Percentiles rank a stretch among this genome's conserved stretches.
Conservation (phyloP, 768 basidiomycete species). For the Phlegmacium glaucopus region DNA sequence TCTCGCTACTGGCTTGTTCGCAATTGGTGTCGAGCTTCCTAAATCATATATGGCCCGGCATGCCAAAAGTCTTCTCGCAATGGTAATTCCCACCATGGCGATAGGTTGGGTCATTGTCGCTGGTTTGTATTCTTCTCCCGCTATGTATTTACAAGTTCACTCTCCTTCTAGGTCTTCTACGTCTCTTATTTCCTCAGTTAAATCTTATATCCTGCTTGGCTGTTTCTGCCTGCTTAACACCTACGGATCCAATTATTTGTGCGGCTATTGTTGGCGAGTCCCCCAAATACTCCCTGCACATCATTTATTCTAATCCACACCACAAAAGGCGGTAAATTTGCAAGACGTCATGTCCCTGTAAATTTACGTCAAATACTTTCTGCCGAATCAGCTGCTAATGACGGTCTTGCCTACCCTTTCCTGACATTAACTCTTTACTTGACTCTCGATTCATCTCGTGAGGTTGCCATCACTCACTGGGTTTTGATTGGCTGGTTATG, state of each 20-base stretch:
- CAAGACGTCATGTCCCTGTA: constrained; percentile 62
- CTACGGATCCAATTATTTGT: constrained; percentile 93
- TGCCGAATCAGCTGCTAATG: constrained; percentile 93
- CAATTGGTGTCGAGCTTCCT: constrained; percentile 93
- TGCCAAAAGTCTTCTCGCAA: constrained; percentile 60
- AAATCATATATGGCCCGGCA: constrained; percentile 80
- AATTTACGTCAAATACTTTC: constrained; percentile 80
- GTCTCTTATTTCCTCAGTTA: constrained; percentile 67
- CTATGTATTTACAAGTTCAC: not conserved
- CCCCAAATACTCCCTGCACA: not conserved
- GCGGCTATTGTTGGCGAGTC: constrained; percentile 70
- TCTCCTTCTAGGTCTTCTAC: constrained; percentile 51
- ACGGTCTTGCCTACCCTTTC: constrained; percentile 94
- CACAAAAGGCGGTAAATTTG: constrained; percentile 62
- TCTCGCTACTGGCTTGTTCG: constrained; percentile 89
- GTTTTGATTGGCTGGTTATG: constrained; percentile 82
- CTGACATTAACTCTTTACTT: constrained; percentile 84
- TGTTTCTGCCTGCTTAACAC: constrained; percentile 86
- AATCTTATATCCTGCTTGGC: constrained; percentile 75
- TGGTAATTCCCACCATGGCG: constrained; percentile 84
- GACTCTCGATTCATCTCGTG: constrained; percentile 59
- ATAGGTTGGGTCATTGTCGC: constrained; percentile 80
- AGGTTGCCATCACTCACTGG: constrained; percentile 79
- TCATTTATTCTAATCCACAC: not conserved
- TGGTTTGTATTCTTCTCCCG: constrained; percentile 34